A percentile compares a stretch with the other conserved stretches of the same genome.
Evolutionary conservation across 108 stramenopile species (phyloP).

Genomic region (Conticribra guillardii): DNA sequence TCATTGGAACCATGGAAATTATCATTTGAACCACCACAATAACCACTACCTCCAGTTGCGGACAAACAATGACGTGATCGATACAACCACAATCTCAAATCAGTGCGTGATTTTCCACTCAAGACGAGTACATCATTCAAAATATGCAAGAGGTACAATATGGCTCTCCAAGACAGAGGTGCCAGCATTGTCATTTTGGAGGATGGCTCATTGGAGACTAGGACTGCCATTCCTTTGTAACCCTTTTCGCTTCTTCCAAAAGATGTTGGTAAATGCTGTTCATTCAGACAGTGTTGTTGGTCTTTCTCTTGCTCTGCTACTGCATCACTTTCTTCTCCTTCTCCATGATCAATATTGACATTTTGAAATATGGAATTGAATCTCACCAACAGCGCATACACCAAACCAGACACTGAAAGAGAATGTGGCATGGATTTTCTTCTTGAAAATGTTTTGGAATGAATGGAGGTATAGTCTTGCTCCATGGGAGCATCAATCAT

Average conservation of each 20-base stretch:
- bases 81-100: conserved; percentile 39
- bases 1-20: background rate
- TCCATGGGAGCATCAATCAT: conserved; percentile 4
- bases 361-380: conserved; percentile 30
- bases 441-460: too few species aligned
- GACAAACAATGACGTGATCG: conserved; percentile 9
- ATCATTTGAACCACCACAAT: background rate
- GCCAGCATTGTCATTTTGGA: background rate
- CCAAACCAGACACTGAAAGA: conserved; percentile 32
- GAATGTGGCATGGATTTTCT: background rate
- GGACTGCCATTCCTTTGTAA: background rate
- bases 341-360: background rate
- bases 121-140: conserved; percentile 29
- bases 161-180: conserved; percentile 26
- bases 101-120: conserved; percentile 39
- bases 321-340: background rate
- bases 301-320: background rate
- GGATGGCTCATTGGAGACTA: background rate
- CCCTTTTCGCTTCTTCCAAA: background rate
- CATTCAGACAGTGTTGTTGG: background rate
- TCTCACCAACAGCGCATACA: conserved; percentile 14
- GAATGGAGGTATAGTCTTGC: too few species aligned
- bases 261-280: background rate
- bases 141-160: conserved; percentile 29
- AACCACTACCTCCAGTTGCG: background rate